phyloP scores from a whole-genome alignment of 768 basidiomycete genomes.

The Psilocybe tampanensis region DNA sequence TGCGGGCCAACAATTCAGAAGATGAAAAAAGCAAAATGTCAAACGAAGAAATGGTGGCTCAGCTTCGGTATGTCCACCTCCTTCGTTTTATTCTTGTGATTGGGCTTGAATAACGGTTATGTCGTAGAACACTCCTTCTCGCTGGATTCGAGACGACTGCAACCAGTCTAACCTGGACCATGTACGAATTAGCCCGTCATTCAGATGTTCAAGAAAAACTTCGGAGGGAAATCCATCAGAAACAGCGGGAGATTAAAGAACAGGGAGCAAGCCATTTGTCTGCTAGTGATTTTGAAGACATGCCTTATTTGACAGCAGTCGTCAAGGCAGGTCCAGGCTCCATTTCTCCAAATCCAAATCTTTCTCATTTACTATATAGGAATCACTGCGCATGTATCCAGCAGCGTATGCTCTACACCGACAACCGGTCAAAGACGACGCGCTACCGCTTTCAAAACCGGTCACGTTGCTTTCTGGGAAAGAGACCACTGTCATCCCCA shows the following conservation, averaged over 20 bases:
- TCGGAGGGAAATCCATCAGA: slow-evolving; percentile 57
- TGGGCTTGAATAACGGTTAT: slow-evolving; percentile 25
- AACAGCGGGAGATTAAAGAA: slow-evolving; percentile 34
- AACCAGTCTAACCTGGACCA: slow-evolving; percentile 57
- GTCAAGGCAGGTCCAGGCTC: slow-evolving; percentile 37
- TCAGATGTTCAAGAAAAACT: slow-evolving; percentile 61
- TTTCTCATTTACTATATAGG: too few relatives aligned
- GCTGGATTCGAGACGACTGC: slow-evolving; percentile 67
- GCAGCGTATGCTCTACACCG: slow-evolving; percentile 36
- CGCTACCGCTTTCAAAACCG: slow-evolving; percentile 58
- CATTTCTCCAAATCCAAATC: background rate
- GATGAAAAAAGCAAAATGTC: slow-evolving; percentile 41
- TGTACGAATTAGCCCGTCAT: slow-evolving; percentile 62
- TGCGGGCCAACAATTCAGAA: slow-evolving; percentile 54
- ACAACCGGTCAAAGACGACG: slow-evolving; percentile 51
- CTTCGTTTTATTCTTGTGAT: slow-evolving; percentile 21
- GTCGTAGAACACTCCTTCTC: slow-evolving; percentile 50
- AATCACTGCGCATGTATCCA: slow-evolving; percentile 48
- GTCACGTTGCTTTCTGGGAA: slow-evolving; percentile 48
- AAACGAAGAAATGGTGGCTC: slow-evolving; percentile 48
- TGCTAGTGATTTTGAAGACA: slow-evolving; percentile 46
- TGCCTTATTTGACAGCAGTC: slow-evolving; percentile 50
- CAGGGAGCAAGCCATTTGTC: slow-evolving; percentile 41
- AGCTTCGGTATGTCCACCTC: slow-evolving; percentile 52
- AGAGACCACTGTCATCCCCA: slow-evolving; percentile 44